phyloP scores from a whole-genome alignment of 441 rosid species.

The Pelargonium myrrhifolium region DNA sequence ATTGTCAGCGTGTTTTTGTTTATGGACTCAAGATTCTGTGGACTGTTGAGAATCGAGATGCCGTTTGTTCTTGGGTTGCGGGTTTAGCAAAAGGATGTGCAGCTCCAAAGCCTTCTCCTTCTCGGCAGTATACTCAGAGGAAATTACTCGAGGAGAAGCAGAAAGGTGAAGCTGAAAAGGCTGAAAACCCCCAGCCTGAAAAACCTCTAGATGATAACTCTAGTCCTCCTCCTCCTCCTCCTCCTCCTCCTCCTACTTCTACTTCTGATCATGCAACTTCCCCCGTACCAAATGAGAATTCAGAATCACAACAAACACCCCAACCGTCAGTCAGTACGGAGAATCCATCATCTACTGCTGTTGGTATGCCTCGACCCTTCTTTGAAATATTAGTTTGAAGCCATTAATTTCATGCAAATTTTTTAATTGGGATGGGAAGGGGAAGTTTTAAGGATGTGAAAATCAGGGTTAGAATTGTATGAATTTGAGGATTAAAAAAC shows the following conservation, averaged over 20 bases:
- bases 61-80: constrained; percentile 96
- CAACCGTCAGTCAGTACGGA: constrained; percentile 39
- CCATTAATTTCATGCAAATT: not conserved
- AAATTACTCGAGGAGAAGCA: constrained; percentile 72
- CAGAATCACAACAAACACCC: constrained; percentile 42
- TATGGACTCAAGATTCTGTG: constrained; percentile 95
- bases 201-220: constrained; percentile 21
- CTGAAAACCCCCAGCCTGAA: constrained; percentile 23
- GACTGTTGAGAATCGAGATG: constrained; percentile 85
- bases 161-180: constrained; percentile 39
- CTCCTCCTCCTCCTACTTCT: not conserved
- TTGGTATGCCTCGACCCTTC: constrained; percentile 44
- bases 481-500: not conserved
- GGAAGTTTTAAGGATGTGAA: not conserved
- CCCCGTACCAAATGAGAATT: constrained; percentile 39
- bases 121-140: constrained; percentile 86
- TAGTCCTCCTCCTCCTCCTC: constrained; percentile 25
- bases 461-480: not conserved
- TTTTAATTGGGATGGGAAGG: not conserved
- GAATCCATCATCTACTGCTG: constrained; percentile 38
- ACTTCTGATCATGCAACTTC: constrained; percentile 37
- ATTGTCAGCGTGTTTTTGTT: constrained; percentile 89
- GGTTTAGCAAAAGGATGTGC: constrained; percentile 89
- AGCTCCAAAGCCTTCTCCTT: constrained; percentile 90
- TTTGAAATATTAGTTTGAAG: constrained; percentile 16